A percentile compares a stretch with the other conserved stretches of the same genome.
These are phyloP conservation scores for Epichloe uncinata DNA, from an alignment of 2,329 filamentous ascomycete genomes.

Conservation along the genomic window DNA sequence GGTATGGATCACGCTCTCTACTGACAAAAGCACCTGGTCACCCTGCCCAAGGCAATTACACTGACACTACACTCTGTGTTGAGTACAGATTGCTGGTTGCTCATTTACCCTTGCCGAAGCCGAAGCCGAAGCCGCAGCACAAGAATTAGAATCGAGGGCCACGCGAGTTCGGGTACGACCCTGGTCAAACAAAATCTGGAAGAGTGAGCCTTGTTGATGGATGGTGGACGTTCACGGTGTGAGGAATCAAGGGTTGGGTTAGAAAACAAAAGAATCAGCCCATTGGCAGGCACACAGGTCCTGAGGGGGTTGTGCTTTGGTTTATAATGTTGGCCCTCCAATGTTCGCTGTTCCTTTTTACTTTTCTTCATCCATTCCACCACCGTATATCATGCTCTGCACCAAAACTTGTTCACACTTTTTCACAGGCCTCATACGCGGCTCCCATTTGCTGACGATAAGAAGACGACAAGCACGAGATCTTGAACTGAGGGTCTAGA, in stretches of 20 bases:
- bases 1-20: not conserved
- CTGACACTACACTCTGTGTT: not conserved
- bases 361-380: not conserved
- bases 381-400: not conserved
- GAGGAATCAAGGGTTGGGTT: not conserved
- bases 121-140: not conserved
- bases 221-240: not conserved
- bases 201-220: not conserved
- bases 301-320: not conserved
- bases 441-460: not conserved
- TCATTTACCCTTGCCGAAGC: not conserved
- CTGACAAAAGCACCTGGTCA: not conserved
- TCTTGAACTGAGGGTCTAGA: not conserved
- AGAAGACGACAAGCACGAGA: not conserved
- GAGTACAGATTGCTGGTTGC: slow-evolving; percentile 2
- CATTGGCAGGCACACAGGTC: slow-evolving; percentile 4
- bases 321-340: slow-evolving; percentile 10
- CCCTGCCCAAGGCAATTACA: not conserved
- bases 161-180: slow-evolving; percentile 10
- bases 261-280: not conserved
- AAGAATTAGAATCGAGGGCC: slow-evolving; percentile 8
- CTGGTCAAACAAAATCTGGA: slow-evolving; percentile 1
- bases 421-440: no score
- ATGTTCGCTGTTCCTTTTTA: slow-evolving; percentile 1
- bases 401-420: not conserved